Percentiles rank a stretch among this genome's conserved stretches.
These are phyloP conservation scores for Diaporthe eres DNA, from an alignment of 2,329 filamentous ascomycete genomes.

Conservation along the genomic window DNA sequence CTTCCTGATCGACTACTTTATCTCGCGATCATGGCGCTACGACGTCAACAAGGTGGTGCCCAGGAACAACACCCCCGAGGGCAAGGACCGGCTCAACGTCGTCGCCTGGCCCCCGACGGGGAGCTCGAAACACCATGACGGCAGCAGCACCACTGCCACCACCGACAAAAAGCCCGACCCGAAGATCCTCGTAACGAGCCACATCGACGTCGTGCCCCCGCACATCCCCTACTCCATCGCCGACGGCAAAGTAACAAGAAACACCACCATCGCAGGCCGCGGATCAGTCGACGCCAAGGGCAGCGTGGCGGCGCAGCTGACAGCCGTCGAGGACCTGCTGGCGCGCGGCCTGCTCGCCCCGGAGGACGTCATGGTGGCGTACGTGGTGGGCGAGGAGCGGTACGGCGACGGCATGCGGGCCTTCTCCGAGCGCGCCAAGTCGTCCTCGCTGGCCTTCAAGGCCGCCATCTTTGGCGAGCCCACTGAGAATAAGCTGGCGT, in stretches of 20 bases:
- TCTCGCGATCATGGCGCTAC: constrained; percentile 59
- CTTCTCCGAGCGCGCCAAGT: constrained; percentile 57
- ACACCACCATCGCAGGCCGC: constrained; percentile 76
- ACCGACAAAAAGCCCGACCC: constrained; percentile 61
- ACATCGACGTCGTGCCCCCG: constrained; percentile 86
- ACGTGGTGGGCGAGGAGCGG: constrained; percentile 87
- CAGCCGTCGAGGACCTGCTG: constrained; percentile 73
- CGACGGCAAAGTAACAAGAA: constrained; percentile 57
- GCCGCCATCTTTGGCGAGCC: constrained; percentile 94
- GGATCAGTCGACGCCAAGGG: constrained; percentile 82
- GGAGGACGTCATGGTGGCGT: constrained; percentile 72
- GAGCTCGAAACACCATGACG: constrained; percentile 49
- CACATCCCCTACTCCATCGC: constrained; percentile 77
- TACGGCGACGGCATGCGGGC: constrained; percentile 83
- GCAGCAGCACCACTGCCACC: constrained; percentile 45
- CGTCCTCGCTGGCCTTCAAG: constrained; percentile 60
- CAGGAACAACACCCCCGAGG: constrained; percentile 49
- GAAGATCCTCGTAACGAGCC: constrained; percentile 76
- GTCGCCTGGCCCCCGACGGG: constrained; percentile 74
- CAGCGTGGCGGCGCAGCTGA: constrained; percentile 80
- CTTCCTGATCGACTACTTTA: constrained; percentile 78
- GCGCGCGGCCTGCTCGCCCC: constrained; percentile 44
- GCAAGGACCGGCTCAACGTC: constrained; percentile 76
- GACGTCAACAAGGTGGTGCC: constrained; percentile 58
- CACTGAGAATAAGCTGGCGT: constrained; percentile 88